Evolutionary conservation across 2,329 filamentous ascomycete species (phyloP), one percentile per base, ranked within the genome.

Genomic region (Colletotrichum sublineola): DNA sequence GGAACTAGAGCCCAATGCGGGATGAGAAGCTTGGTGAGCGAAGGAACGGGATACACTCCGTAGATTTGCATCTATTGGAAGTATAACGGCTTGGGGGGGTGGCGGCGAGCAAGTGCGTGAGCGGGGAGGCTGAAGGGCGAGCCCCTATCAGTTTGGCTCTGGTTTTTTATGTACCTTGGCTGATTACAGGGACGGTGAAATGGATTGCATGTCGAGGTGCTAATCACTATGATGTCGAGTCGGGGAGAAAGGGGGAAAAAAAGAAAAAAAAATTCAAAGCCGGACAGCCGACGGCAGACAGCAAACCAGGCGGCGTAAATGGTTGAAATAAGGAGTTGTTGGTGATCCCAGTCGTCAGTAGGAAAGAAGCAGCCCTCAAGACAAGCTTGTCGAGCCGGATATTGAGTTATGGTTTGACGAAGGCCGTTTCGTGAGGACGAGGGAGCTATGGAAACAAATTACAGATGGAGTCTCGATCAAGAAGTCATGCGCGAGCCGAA

Each of bases 401-500:
- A 69, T 64, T 69, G 60, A 69, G 69, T 72, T 68, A 64, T 69
- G 60, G 65, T 72, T 69, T 69, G 44, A 48, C 42, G 57, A 64
- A 11, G 9, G 40, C 53, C 63, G 69, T 72, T 72, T 69, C 65
- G 53, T 55, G 52, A n/a, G 46, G 40, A 48, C 12, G 50, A 33
- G 50, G 8, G 42, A 55, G 40, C 58, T 52, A 53, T 38, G 20
- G 24, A 14, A 61, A 44, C 33, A 63, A 36, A 60, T 36, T 20
- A 62, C 29, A 9, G 31, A 40, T 33, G 15, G 44, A 31, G 0
- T 24, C 20, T 44, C 36, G 48, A 57, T 15, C 3, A 52, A 36
- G 24, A 69, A n/a, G 33, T 8, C 36, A 24, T 15, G 15, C 36
- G n/a, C 12, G 24, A 20, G 36, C n/a, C 11, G 48, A 24, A 48